Percentiles rank a stretch among this genome's conserved stretches.
phyloP scores from a whole-genome alignment of 306 rosid species.

The Adenanthera pavonina region DNA sequence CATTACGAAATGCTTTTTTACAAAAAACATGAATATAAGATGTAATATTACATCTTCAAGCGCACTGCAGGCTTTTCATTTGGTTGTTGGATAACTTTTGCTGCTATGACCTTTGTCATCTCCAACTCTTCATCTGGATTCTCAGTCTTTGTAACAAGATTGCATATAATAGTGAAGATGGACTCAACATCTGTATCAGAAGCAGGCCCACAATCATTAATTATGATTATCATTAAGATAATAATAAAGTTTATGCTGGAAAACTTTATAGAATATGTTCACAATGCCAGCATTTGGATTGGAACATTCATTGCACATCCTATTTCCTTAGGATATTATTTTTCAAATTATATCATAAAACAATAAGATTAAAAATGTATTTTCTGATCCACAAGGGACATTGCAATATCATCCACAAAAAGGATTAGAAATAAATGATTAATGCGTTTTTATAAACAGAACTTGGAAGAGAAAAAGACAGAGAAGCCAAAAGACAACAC shows the following conservation, averaged over 20 bases:
- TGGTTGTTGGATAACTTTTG: constrained; percentile 73
- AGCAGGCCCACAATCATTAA: neutral
- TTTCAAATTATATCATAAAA: constrained; percentile 24
- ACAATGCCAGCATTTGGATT: neutral
- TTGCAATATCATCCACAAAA: constrained; percentile 17
- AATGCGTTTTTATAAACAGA: constrained; percentile 21
- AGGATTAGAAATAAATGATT: neutral
- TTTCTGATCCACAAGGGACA: neutral
- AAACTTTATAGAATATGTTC: neutral
- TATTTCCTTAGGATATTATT: neutral
- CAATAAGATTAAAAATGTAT: constrained; percentile 1
- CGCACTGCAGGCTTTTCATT: constrained; percentile 82
- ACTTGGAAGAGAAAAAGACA: neutral
- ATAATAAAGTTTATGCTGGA: neutral
- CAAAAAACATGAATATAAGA: constrained; percentile 23
- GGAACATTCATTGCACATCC: neutral
- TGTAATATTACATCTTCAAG: constrained; percentile 69
- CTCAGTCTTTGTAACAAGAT: constrained; percentile 76
- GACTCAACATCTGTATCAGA: constrained; percentile 74
- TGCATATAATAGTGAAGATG: constrained; percentile 82
- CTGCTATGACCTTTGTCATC: constrained; percentile 73
- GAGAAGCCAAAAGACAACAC: neutral
- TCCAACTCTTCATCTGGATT: constrained; percentile 77
- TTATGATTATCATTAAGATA: neutral
- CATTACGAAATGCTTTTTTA: neutral